Conservation (phyloP, 345 rosid species). For the Citrus glauca region DNA sequence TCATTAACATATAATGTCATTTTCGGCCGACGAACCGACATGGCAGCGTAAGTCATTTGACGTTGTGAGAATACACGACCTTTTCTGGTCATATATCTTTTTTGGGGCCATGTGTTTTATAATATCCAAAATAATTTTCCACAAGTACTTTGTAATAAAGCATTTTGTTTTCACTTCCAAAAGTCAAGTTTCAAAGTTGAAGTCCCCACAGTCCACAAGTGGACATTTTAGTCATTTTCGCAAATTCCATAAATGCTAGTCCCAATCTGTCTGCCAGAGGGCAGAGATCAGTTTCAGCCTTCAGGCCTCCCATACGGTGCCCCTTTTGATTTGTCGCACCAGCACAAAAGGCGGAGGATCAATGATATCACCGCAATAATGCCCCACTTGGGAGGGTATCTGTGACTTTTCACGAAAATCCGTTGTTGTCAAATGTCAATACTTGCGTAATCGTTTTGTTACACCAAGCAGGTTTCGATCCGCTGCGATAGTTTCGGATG, state of each 20-base stretch:
- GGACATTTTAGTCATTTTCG: conserved; percentile 34
- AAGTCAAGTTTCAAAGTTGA: not conserved
- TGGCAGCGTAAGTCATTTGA: not conserved
- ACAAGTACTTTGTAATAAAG: not conserved
- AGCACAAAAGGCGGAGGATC: conserved; percentile 1
- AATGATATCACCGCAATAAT: not conserved
- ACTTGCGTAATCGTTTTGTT: no score
- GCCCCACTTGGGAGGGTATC: not conserved
- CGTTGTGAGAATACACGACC: not conserved
- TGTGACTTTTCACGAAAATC: not conserved
- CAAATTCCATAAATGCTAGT: not conserved
- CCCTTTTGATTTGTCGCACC: not conserved
- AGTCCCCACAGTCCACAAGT: not conserved
- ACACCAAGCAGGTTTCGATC: not conserved
- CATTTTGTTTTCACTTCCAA: not conserved
- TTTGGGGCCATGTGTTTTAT: not conserved
- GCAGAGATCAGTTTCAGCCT: not conserved
- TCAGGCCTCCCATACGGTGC: not conserved
- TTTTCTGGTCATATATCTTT: not conserved
- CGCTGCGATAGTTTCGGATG: not conserved
- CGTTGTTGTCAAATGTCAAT: not conserved
- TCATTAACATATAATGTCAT: not conserved
- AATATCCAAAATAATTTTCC: not conserved
- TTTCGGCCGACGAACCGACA: not conserved
- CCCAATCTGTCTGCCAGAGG: conserved; percentile 9